Evolutionary conservation across 2,329 filamentous ascomycete species (phyloP), one percentile per base, ranked within the genome.

Genomic region (Fusarium brachygibbosum): DNA sequence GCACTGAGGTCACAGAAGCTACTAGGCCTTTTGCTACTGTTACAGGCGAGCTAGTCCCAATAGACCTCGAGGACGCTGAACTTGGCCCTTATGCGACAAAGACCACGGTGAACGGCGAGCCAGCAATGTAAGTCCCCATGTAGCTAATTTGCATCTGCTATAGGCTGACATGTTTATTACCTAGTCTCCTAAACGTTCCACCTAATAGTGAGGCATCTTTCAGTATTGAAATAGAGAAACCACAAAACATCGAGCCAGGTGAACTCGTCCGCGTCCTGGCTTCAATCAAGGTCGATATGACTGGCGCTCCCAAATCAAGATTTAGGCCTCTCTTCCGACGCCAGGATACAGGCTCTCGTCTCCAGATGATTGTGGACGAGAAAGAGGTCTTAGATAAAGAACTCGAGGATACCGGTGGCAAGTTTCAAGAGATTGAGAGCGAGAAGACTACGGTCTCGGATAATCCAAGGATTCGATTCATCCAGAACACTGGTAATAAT

Each of bases 291-390:
- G 42, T 45, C 19, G 42, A 45, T 6, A 25, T 25, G 14, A 45
- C 12, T 45, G 28, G 42, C 10, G 16, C 42, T 17, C 9, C 42
- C 42, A 45, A 13, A 9, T 17, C 45, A 17, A 28, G 9, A 6
- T 16, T n/a, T 21, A 49, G 45, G 19, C 14, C 45, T 37, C 45
- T 49, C 45, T 49, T 49, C 19, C 32, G 32, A 21, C 45, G 45
- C 13, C 13, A 28, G 14, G 31, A 5, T 34, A 49, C 45, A n/a
- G 45, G 45, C 45, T 49, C 45, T 19, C 31, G 45, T 35, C 45
- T 49, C 14, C 45, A 28, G 45, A 37, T 49, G 45, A 35, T 37
- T 37, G 4, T 49, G 45, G 45, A 49, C 31, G 45, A 49, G 31
- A 49, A 35, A 17, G n/a, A 19, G 7, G 19, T 49, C 45, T 49